Base-by-base conservation (phyloP, 208 protist genomes). In the Strigomonas galati region DNA sequence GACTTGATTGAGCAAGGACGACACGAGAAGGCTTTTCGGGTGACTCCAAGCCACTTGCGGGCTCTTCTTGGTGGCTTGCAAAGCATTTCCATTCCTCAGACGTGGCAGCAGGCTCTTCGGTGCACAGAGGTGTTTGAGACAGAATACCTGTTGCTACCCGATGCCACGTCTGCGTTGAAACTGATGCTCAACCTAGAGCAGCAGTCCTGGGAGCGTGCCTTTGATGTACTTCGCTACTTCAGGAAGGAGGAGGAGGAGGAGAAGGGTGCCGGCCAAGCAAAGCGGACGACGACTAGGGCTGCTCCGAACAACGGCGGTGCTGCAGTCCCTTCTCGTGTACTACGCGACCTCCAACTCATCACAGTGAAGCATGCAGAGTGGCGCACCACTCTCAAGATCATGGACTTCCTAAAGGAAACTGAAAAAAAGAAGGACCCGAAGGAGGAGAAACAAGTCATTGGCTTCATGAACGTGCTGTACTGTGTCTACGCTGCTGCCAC, bases 381-480 rank as follows among this genome's bases (percentile, higher is more conserved):
- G 81, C 66, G 80, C 66, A 69, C 78, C 7, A 79, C 86, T 48
- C 70, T 89, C 60, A 69, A 54, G 0, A 30, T 80, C 15, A 81
- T 83, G 74, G 54, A 78, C 28, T 5, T 15, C 1, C 40, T 46
- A 15, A 46, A 19, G 15, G 40, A 3, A 15, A 1, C 14, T 17
- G 40, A 46, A 1, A 1, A 19, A 27, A 10, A 17, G 12, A 1
- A 1, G 27, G 21, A 53, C 48, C 2, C 19, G 48, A 2, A 28
- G 21, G 6, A 5, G 21, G n/a, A 2, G 21, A 28, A 53, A 17
- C 51, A 72, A 1, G 76, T 65, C 2, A 69, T 81, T 15, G 71
- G 78, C 27, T 88, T 94, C 72, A 87, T 94, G 84, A 84, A 84
- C 62, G 74, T 85, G 67, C 56, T 89, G 19, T 91, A 94, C 74